Conservation (phyloP, 768 basidiomycete genomes). For the Leucocoprinus leucothites region DNA sequence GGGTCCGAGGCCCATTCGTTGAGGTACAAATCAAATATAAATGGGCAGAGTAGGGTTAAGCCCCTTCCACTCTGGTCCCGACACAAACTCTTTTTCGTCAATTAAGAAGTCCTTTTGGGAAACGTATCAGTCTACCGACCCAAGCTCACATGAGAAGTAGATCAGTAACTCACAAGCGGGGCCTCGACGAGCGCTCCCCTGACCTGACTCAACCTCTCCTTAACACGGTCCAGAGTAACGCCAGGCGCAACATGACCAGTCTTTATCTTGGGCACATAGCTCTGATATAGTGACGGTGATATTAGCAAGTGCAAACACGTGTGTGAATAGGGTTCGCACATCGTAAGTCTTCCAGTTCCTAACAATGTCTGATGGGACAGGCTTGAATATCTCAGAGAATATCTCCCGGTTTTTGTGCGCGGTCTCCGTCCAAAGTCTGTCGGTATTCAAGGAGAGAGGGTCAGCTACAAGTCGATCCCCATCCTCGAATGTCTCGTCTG, state of each 20-base stretch:
- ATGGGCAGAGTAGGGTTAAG: conserved; percentile 78
- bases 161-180: conserved; percentile 48
- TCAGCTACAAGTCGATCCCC: conserved; percentile 76
- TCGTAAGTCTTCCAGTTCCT: conserved; percentile 77
- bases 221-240: conserved; percentile 65
- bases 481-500: conserved; percentile 54
- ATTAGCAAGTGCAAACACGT: no score
- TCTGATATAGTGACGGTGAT: no score
- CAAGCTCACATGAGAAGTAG: conserved; percentile 1
- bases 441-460: conserved; percentile 62
- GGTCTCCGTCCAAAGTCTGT: conserved; percentile 61
- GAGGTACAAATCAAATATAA: conserved; percentile 51
- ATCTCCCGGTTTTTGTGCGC: conserved; percentile 81
- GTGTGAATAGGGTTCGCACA: no score
- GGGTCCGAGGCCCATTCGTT: no score
- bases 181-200: conserved; percentile 73
- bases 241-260: conserved; percentile 77
- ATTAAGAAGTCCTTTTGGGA: conserved; percentile 73
- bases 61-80: conserved; percentile 68
- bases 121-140: conserved; percentile 5
- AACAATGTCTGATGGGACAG: conserved; percentile 83
- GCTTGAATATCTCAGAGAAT: conserved; percentile 83
- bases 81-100: conserved; percentile 69
- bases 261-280: conserved; percentile 73
- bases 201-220: conserved; percentile 68